Conservation (phyloP, 345 rosid species). For the Noccaea caerulescens region DNA sequence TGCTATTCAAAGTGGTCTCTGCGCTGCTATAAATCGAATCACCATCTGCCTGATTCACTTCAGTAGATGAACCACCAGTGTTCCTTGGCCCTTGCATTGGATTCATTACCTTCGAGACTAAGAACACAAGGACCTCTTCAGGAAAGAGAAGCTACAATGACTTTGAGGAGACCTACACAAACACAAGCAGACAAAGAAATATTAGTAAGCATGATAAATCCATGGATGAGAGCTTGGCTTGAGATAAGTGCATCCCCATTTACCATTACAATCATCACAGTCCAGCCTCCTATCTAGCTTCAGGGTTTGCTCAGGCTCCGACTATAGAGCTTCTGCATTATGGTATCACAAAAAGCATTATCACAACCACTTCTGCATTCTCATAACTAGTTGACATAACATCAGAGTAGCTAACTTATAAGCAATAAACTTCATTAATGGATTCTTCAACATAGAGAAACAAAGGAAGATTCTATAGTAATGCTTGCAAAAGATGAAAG, state of each 20-base stretch:
- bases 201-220: slow-evolving; percentile 30
- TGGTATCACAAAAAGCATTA: no score
- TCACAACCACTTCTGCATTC: no score
- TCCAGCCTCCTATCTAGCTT: no score
- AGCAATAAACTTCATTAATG: background rate
- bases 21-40: slow-evolving; percentile 51
- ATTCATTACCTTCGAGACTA: slow-evolving; percentile 39
- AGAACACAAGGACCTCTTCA: slow-evolving; percentile 36
- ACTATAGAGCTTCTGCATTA: no score
- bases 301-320: no score
- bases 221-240: slow-evolving; percentile 1
- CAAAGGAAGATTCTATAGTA: no score
- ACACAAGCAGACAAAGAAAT: slow-evolving; percentile 23
- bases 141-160: slow-evolving; percentile 26
- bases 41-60: slow-evolving; percentile 57
- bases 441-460: background rate
- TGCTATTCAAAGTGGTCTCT: slow-evolving; percentile 49
- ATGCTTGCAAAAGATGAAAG: background rate
- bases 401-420: no score
- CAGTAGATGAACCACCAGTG: slow-evolving; percentile 57
- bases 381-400: no score
- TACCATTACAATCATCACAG: slow-evolving; percentile 5
- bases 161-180: slow-evolving; percentile 41
- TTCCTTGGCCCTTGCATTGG: slow-evolving; percentile 68
- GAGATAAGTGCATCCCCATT: slow-evolving; percentile 24